Base-by-base conservation (phyloP, 2,329 filamentous ascomycete species). In the Colletotrichum limetticola region DNA sequence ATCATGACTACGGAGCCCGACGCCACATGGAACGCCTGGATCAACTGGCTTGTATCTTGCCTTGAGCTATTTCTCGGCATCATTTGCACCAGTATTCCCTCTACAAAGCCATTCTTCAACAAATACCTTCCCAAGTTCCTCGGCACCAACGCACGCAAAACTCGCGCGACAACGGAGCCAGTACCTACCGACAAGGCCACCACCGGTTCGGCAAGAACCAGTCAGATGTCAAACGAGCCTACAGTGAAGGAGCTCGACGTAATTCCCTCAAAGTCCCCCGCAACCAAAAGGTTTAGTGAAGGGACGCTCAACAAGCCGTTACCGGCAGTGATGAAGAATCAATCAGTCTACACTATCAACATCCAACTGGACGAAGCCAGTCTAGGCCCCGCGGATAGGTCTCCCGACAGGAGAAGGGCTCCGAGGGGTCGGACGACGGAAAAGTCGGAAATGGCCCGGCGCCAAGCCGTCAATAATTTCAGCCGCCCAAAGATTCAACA, bases 31-130 rank as follows among this genome's bases (percentile, higher is more conserved):
- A 76, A 80, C 28, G 74, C 77, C 7, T 83, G 81, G 76, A 74
- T 78, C 14, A 79, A 81, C 11, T 83, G 82, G 79, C 75, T 85
- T 12, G 76, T 76, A 22, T 80, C 80, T 35, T 77, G 79, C 9
- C 68, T 86, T 28, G 85, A 86, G 78, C 79, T 86, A 1, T 83
- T 83, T 66, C 76, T 86, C 53, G 84, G 84, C 28, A 85, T 86
- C 63, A 83, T 86, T 60, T 85, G 83, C 72, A 84, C 84, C 46
- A 86, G 84, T 2, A 78, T 85, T 16, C 85, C 85, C 2, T 83
- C 85, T 6, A 83, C 83, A 8, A 86, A 84, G 64, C 84, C 83
- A 1, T 85, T 86, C 76, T 85, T 86, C 72, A 76, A 78, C n/a
- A 77, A 76, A 14, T 81, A 82, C 71, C 75, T 85, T 16, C 82